Percentiles rank a stretch among this genome's conserved stretches.
phyloP scores from a whole-genome alignment of 805 yeast genomes.

The Nakazawaea wickerhamii region DNA sequence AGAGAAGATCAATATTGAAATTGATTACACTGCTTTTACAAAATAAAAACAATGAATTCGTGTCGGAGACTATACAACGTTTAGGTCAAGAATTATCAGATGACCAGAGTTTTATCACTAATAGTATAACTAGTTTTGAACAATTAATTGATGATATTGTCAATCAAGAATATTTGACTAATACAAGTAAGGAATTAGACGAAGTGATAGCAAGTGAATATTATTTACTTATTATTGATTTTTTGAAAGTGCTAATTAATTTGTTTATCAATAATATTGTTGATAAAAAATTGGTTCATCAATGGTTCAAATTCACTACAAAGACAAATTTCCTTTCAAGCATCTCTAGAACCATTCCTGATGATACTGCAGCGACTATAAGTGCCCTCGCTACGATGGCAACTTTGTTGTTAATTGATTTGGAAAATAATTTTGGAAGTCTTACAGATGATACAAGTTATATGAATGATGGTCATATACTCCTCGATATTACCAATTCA shows the following conservation, averaged over 20 bases:
- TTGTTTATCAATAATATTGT: constrained; percentile 23
- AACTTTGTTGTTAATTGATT: constrained; percentile 50
- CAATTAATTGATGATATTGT: background rate
- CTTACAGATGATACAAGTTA: constrained; percentile 33
- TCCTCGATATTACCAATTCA: constrained; percentile 35
- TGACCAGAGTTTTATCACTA: constrained; percentile 3
- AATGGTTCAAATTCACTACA: constrained; percentile 55
- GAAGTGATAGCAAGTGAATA: background rate
- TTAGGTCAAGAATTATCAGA: constrained; percentile 32
- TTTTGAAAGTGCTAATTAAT: constrained; percentile 19
- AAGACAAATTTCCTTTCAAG: constrained; percentile 23
- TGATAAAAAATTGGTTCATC: constrained; percentile 26
- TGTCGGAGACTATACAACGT: constrained; percentile 27
- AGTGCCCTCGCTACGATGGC: constrained; percentile 44
- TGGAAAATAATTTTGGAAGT: constrained; percentile 43
- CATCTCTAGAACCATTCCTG: background rate
- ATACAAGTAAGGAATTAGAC: constrained; percentile 1
- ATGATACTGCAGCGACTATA: constrained; percentile 19
- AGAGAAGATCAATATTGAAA: constrained; percentile 45
- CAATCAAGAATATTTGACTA: constrained; percentile 4
- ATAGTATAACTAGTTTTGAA: constrained; percentile 1
- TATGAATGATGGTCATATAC: constrained; percentile 33
- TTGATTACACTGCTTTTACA: constrained; percentile 33
- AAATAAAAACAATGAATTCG: constrained; percentile 19
- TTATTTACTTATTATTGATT: constrained; percentile 13